phyloP scores from a whole-genome alignment of 306 rosid genomes.

The Cicer chorassanicum region DNA sequence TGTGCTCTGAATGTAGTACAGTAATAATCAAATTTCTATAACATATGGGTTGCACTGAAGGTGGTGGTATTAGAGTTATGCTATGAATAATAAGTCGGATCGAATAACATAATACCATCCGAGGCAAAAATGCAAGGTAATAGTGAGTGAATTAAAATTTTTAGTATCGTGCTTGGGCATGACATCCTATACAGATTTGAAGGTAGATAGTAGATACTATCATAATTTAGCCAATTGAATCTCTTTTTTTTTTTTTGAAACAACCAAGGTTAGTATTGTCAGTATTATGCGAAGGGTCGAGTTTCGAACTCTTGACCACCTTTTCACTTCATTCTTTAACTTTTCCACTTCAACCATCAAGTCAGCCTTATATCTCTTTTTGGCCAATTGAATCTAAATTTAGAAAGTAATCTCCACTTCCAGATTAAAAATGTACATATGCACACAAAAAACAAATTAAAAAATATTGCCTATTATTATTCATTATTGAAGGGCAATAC shows the following conservation, averaged over 20 bases:
- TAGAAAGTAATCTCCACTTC: background rate
- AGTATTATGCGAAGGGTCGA: too few species aligned
- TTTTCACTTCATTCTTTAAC: too few species aligned
- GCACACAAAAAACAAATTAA: background rate
- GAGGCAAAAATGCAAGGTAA: background rate
- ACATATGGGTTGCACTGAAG: background rate
- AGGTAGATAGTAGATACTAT: too few species aligned
- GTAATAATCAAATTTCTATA: background rate
- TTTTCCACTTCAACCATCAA: too few species aligned
- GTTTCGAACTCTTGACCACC: too few species aligned
- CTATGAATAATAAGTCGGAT: constrained; percentile 2
- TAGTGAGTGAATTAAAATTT: background rate
- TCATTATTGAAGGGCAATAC: background rate
- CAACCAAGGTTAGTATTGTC: too few species aligned
- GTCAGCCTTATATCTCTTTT: too few species aligned
- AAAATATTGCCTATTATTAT: background rate
- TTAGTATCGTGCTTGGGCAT: background rate
- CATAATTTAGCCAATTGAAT: background rate
- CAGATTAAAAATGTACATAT: background rate
- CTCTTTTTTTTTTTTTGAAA: background rate
- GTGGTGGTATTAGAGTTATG: background rate
- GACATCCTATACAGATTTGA: constrained; percentile 3
- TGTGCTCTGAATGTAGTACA: too few species aligned
- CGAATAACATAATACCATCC: background rate
- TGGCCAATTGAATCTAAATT: background rate